phyloP scores from a whole-genome alignment of 2,329 filamentous ascomycete genomes.

The Phaeosphaeriaceae sp. region DNA sequence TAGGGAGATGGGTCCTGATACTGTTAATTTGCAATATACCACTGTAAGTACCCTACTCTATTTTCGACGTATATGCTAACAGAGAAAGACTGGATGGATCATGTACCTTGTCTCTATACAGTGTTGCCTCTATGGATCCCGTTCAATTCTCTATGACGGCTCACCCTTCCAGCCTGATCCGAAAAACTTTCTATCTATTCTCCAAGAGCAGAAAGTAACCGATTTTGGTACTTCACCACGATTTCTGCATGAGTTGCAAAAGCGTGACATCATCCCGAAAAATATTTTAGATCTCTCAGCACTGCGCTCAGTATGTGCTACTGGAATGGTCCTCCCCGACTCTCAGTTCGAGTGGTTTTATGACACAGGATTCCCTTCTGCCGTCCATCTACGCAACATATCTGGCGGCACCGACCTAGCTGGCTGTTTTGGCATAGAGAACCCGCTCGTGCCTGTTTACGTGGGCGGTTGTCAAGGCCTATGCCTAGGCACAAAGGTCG shows the following conservation, averaged over 20 bases:
- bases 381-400: slow-evolving; percentile 74
- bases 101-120: slow-evolving; percentile 76
- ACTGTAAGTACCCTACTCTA: slow-evolving; percentile 45
- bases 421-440: slow-evolving; percentile 68
- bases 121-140: slow-evolving; percentile 65
- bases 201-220: slow-evolving; percentile 70
- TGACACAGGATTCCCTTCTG: slow-evolving; percentile 70
- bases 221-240: slow-evolving; percentile 77
- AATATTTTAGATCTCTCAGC: slow-evolving; percentile 67
- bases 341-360: slow-evolving; percentile 83
- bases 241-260: slow-evolving; percentile 76
- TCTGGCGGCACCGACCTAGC: slow-evolving; percentile 80
- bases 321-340: slow-evolving; percentile 82
- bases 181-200: slow-evolving; percentile 66
- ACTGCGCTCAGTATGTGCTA: slow-evolving; percentile 69
- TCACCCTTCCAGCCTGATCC: slow-evolving; percentile 77
- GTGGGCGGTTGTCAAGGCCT: slow-evolving; percentile 63
- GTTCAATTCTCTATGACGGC: slow-evolving; percentile 79
- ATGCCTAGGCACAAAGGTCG: slow-evolving; percentile 60
- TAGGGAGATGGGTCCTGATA: slow-evolving; percentile 52
- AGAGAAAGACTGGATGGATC: slow-evolving; percentile 67
- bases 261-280: slow-evolving; percentile 66
- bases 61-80: neutral
- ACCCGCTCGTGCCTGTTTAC: slow-evolving; percentile 72
- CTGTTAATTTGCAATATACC: slow-evolving; percentile 63